These are phyloP conservation scores for Rusavskia elegans DNA, from an alignment of 495 filamentous ascomycete genomes.

Conservation along the genomic window DNA sequence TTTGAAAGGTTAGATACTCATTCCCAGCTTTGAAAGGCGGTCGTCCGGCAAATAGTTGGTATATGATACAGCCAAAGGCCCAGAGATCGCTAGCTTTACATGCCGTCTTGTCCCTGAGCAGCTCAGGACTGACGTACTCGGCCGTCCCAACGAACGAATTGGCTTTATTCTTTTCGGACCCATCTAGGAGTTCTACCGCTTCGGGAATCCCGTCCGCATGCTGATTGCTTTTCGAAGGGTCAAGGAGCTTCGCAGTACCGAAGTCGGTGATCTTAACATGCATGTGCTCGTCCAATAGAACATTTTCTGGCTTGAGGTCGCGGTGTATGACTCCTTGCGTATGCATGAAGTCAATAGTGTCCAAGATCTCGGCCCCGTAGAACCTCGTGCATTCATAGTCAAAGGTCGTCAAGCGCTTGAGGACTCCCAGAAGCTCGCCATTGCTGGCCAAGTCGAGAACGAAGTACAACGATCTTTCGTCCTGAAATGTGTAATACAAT, in stretches of 20 bases:
- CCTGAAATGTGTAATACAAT: constrained; percentile 97
- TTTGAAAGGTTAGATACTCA: constrained; percentile 96
- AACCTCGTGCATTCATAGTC: constrained; percentile 92
- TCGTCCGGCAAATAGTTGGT: constrained; percentile 81
- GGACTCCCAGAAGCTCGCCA: constrained; percentile 78
- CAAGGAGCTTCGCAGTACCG: constrained; percentile 87
- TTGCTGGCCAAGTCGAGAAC: constrained; percentile 88
- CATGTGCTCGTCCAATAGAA: constrained; percentile 87
- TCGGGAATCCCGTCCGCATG: constrained; percentile 22
- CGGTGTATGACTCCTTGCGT: constrained; percentile 89
- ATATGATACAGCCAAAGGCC: constrained; percentile 99
- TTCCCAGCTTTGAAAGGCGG: constrained; percentile 97
- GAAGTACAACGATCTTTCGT: constrained; percentile 90
- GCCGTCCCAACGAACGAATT: constrained; percentile 97
- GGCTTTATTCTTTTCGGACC: constrained; percentile 53
- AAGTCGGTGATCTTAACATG: constrained; percentile 99
- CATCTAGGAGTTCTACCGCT: constrained; percentile 30
- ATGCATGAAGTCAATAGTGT: constrained; percentile 97
- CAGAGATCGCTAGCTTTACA: constrained; percentile 97
- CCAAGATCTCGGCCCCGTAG: constrained; percentile 91
- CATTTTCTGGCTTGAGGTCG: constrained; percentile 95
- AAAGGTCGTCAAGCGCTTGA: constrained; percentile 89
- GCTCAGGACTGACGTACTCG: constrained; percentile 94
- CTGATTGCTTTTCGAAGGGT: constrained; percentile 41
- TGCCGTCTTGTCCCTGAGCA: constrained; percentile 87